phyloP scores from a whole-genome alignment of 1,284 basidiomycete species.

The Austroboletus novae-zelandiae region DNA sequence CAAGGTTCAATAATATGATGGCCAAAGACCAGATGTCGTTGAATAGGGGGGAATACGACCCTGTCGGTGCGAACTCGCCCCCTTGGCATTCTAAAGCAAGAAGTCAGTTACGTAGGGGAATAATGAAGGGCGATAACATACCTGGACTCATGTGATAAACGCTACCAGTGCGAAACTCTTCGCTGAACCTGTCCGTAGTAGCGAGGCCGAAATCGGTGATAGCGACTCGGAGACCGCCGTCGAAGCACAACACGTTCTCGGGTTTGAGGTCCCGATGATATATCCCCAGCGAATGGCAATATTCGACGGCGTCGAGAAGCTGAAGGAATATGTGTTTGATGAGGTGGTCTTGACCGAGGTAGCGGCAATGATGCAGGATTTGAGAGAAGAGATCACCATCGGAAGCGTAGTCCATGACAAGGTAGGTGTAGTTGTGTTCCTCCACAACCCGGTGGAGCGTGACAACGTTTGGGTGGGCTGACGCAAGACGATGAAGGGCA shows the following conservation, averaged over 20 bases:
- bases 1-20: constrained; percentile 93
- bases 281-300: constrained; percentile 85
- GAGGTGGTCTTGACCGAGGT: constrained; percentile 75
- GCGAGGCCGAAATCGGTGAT: constrained; percentile 98
- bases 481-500: constrained; percentile 85
- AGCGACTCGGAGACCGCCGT: constrained; percentile 77
- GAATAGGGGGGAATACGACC: constrained; percentile 80
- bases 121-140: constrained; percentile 36
- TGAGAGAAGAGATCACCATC: constrained; percentile 92
- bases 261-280: constrained; percentile 98
- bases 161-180: constrained; percentile 94
- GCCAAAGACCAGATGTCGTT: constrained; percentile 99
- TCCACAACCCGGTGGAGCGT: constrained; percentile 89
- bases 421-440: constrained; percentile 63
- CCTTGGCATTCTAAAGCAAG: constrained; percentile 80
- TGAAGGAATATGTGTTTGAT: constrained; percentile 90
- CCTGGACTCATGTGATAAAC: constrained; percentile 97
- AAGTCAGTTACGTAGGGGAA: constrained; percentile 8
- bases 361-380: constrained; percentile 73
- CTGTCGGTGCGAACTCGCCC: constrained; percentile 66
- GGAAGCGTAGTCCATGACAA: constrained; percentile 75
- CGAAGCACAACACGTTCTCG: constrained; percentile 93
- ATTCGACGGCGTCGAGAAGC: constrained; percentile 91
- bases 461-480: constrained; percentile 84
- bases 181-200: constrained; percentile 83